These are phyloP conservation scores for Hypoxylon lienhwacheense DNA, from an alignment of 495 filamentous ascomycete genomes.

Conservation along the genomic window DNA sequence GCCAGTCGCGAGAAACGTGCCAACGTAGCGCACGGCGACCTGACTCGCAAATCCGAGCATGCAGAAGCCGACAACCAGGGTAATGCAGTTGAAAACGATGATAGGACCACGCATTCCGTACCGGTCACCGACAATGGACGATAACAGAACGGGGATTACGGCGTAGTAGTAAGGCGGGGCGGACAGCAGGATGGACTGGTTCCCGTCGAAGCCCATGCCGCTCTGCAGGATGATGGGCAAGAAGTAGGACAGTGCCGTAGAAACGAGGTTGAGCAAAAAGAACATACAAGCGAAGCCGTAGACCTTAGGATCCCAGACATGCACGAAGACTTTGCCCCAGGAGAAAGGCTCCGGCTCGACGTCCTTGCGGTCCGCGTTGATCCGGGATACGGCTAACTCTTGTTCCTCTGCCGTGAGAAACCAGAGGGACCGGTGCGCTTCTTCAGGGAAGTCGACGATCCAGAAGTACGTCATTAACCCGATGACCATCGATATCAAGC, in stretches of 20 bases:
- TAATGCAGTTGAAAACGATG: slow-evolving; percentile 72
- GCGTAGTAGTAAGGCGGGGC: slow-evolving; percentile 80
- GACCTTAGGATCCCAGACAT: slow-evolving; percentile 68
- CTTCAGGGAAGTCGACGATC: slow-evolving; percentile 81
- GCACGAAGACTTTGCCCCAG: slow-evolving; percentile 58
- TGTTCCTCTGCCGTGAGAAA: slow-evolving; percentile 66
- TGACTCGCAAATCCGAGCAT: slow-evolving; percentile 73
- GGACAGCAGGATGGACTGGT: slow-evolving; percentile 68
- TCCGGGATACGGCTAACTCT: slow-evolving; percentile 57
- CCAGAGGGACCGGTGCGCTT: slow-evolving; percentile 59
- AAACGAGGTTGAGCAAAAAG: slow-evolving; percentile 74
- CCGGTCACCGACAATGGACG: slow-evolving; percentile 68
- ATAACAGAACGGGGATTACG: slow-evolving; percentile 68
- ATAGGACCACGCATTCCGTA: slow-evolving; percentile 66
- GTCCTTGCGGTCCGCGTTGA: slow-evolving; percentile 68
- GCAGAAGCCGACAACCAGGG: slow-evolving; percentile 70
- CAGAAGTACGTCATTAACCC: slow-evolving; percentile 73
- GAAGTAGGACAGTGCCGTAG: slow-evolving; percentile 68
- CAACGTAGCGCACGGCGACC: slow-evolving; percentile 70
- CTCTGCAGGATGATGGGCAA: slow-evolving; percentile 71
- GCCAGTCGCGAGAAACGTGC: slow-evolving; percentile 73
- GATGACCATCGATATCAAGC: slow-evolving; percentile 62
- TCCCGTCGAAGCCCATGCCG: slow-evolving; percentile 70
- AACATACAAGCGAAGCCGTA: slow-evolving; percentile 74
- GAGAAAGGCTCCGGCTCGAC: slow-evolving; percentile 63